Percentiles rank a stretch among this genome's conserved stretches.
Evolutionary conservation across 805 yeast species (phyloP).

Genomic region (Spathaspora gorwiae): DNA sequence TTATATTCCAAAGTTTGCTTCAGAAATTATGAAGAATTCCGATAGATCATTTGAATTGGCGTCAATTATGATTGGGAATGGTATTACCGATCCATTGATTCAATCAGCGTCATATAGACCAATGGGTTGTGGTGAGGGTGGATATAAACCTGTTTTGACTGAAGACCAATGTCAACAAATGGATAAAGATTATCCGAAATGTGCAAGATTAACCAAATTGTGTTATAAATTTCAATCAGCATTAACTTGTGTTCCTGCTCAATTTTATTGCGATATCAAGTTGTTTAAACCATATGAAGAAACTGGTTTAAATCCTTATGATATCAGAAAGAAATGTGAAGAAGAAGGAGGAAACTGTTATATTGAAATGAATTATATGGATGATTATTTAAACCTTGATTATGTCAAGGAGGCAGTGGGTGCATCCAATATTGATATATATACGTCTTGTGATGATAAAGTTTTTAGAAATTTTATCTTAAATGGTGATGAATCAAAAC

Average conservation of each 20-base stretch:
- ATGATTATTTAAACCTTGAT: constrained; percentile 49
- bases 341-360: constrained; percentile 53
- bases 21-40: constrained; percentile 67
- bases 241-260: constrained; percentile 40
- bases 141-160: constrained; percentile 32
- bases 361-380: constrained; percentile 44
- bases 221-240: constrained; percentile 31
- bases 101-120: constrained; percentile 38
- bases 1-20: constrained; percentile 85
- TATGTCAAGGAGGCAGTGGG: constrained; percentile 54
- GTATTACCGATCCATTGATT: constrained; percentile 40
- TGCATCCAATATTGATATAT: constrained; percentile 45
- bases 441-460: constrained; percentile 45
- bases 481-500: constrained; percentile 64
- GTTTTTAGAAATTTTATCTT: constrained; percentile 47
- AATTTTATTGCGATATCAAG: constrained; percentile 23
- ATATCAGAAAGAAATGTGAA: constrained; percentile 50
- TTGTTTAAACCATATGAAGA: constrained; percentile 29
- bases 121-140: constrained; percentile 46
- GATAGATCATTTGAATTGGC: constrained; percentile 40
- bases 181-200: constrained; percentile 31
- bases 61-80: constrained; percentile 43
- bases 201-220: constrained; percentile 25
- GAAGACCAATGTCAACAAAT: constrained; percentile 29
- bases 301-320: constrained; percentile 62